A percentile compares a stretch with the other conserved stretches of the same genome.
phyloP scores from a whole-genome alignment of 345 rosid genomes.

The Eucalyptus decipiens region DNA sequence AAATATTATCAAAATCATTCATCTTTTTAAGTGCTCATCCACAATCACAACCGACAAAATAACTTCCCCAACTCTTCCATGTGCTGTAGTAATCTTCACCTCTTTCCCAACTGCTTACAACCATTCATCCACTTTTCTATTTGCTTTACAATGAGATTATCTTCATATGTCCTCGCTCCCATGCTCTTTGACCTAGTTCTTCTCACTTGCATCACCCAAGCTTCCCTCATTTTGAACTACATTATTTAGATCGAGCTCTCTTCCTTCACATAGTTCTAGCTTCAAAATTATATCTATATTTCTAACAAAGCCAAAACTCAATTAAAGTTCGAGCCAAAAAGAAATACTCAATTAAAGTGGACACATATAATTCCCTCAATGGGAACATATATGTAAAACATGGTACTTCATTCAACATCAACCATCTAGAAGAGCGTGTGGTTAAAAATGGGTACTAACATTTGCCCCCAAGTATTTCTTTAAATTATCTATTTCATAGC shows the following conservation, averaged over 20 bases:
- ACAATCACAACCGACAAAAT: background rate
- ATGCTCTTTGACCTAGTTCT: background rate
- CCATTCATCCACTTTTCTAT: background rate
- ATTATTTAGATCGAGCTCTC: background rate
- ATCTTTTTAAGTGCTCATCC: background rate
- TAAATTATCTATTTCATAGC: background rate
- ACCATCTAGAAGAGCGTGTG: background rate
- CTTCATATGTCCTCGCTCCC: background rate
- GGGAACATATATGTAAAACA: background rate
- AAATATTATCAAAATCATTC: no score
- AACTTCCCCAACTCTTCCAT: background rate
- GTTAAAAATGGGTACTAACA: background rate
- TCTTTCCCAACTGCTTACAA: background rate
- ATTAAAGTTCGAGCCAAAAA: background rate
- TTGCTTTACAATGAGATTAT: background rate
- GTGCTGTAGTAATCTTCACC: background rate
- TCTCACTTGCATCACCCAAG: background rate
- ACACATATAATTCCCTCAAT: background rate
- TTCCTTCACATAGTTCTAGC: background rate
- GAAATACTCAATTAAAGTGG: background rate
- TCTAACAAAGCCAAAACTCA: background rate
- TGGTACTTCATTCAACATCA: background rate
- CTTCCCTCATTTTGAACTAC: background rate
- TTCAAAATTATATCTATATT: background rate
- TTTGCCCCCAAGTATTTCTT: background rate